Conservation (phyloP, 805 yeast genomes). For the Hanseniaspora lachancei region DNA sequence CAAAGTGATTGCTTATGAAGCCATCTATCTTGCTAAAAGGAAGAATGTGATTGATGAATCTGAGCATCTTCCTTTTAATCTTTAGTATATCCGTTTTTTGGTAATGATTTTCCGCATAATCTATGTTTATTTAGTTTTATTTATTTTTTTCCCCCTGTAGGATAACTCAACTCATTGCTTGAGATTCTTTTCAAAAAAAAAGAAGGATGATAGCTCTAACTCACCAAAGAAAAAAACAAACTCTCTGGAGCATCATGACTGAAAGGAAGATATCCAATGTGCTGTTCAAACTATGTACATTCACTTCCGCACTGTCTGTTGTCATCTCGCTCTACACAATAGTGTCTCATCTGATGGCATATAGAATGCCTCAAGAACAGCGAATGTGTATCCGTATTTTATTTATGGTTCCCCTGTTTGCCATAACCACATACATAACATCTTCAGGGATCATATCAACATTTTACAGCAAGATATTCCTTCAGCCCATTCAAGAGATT, state of each 20-base stretch:
- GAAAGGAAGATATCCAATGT: not conserved
- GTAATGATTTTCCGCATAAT: too few species aligned
- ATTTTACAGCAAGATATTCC: conserved; percentile 30
- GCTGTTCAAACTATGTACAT: conserved; percentile 16
- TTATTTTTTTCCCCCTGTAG: too few species aligned
- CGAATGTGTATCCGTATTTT: conserved; percentile 71
- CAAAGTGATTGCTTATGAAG: too few species aligned
- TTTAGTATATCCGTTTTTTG: too few species aligned
- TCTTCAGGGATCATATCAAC: conserved; percentile 36
- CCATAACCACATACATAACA: conserved; percentile 43
- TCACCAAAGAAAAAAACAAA: not conserved
- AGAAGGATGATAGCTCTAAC: not conserved
- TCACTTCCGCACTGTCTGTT: conserved; percentile 25
- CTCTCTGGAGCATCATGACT: not conserved
- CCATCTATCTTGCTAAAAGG: too few species aligned
- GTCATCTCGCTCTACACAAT: conserved; percentile 36
- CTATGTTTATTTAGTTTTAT: not conserved
- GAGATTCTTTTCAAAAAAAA: not conserved
- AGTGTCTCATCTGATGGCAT: conserved; percentile 47
- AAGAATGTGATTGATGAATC: too few species aligned
- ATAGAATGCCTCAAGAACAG: conserved; percentile 81
- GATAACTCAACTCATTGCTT: not conserved
- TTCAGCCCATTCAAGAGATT: conserved; percentile 73
- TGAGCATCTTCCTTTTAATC: too few species aligned
- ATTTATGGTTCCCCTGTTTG: conserved; percentile 68